Conservation (phyloP, 1,284 basidiomycete species). For the Cyathus olla region DNA sequence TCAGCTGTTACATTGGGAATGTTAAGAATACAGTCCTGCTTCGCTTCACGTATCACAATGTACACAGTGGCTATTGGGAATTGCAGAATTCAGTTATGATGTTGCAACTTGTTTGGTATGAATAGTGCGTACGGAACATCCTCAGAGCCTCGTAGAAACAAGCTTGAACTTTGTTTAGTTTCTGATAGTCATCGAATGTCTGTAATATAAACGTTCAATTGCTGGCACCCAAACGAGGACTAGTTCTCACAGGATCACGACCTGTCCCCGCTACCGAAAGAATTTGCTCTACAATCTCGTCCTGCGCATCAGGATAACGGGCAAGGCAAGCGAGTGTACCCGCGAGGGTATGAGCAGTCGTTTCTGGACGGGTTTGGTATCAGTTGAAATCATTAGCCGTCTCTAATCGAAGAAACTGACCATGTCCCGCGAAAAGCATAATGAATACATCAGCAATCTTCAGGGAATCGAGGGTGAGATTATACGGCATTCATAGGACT, state of each 20-base stretch:
- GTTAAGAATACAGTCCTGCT: constrained; percentile 38
- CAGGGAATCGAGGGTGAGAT: too few species aligned
- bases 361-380: constrained; percentile 55
- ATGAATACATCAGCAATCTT: constrained; percentile 66
- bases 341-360: constrained; percentile 59
- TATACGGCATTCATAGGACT: too few species aligned
- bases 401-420: constrained; percentile 42
- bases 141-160: constrained; percentile 58
- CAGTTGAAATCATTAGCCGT: constrained; percentile 25
- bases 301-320: constrained; percentile 55
- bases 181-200: constrained; percentile 55
- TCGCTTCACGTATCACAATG: constrained; percentile 39
- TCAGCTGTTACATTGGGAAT: constrained; percentile 39
- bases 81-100: too few species aligned
- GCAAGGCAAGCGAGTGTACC: constrained; percentile 59
- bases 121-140: constrained; percentile 52
- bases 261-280: constrained; percentile 50
- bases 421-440: constrained; percentile 68
- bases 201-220: constrained; percentile 16
- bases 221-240: background rate
- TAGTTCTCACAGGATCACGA: constrained; percentile 49
- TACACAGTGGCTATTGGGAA: constrained; percentile 43
- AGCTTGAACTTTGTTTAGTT: constrained; percentile 56
- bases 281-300: constrained; percentile 59
- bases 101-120: too few species aligned